Conservation (phyloP, 1,284 basidiomycete species). For the Pascua sp. region DNA sequence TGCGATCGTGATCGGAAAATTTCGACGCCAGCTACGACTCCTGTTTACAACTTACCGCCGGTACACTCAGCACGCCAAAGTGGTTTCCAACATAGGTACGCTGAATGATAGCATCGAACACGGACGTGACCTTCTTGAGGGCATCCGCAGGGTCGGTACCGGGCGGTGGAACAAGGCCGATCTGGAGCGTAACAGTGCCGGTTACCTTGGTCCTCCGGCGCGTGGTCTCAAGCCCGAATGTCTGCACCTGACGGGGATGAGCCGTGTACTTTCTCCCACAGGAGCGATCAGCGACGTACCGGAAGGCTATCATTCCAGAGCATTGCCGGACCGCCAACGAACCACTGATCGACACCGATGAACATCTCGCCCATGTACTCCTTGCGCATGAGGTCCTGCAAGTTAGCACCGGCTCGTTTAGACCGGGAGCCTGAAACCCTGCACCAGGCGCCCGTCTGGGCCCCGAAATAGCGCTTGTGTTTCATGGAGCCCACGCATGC, state of each 20-base stretch:
- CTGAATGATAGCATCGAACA: conserved; percentile 64
- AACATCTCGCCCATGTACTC: conserved; percentile 90
- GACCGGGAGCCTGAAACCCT: no score
- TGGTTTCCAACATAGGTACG: conserved; percentile 57
- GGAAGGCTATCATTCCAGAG: conserved; percentile 40
- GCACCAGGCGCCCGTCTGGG: no score
- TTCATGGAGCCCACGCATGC: not conserved
- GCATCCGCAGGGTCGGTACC: conserved; percentile 28
- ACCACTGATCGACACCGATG: conserved; percentile 76
- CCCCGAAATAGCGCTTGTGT: no score
- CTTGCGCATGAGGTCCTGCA: conserved; percentile 62
- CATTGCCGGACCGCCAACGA: conserved; percentile 53
- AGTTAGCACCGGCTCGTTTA: no score
- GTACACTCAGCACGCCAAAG: conserved; percentile 56
- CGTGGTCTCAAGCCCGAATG: conserved; percentile 55
- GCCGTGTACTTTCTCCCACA: not conserved
- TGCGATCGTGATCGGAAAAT: no score
- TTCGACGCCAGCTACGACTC: conserved; percentile 17
- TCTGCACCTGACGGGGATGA: conserved; percentile 7
- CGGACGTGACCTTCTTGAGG: conserved; percentile 36
- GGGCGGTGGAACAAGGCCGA: conserved; percentile 65
- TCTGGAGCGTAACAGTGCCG: conserved; percentile 66
- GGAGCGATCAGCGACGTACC: conserved; percentile 21
- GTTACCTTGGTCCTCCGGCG: conserved; percentile 52
- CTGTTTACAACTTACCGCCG: conserved; percentile 60